phyloP scores from a whole-genome alignment of 352 stramenopile genomes.

The Phytophthora pini region DNA sequence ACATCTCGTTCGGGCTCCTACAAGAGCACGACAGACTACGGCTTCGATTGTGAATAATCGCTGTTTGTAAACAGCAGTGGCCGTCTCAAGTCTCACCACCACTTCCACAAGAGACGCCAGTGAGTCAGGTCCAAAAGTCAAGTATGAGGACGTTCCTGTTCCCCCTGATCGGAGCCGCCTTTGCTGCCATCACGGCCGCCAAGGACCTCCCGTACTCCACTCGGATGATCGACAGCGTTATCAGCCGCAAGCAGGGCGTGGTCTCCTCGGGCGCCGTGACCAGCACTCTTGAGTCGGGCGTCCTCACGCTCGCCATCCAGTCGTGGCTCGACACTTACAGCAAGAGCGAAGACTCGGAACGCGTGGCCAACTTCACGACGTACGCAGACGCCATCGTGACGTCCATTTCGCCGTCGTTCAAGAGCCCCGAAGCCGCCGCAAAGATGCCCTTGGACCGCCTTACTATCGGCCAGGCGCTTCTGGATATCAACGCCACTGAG shows the following conservation, averaged over 20 bases:
- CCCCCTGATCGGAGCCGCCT: conserved; percentile 13
- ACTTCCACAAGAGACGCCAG: conserved; percentile 8
- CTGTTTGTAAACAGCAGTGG: not conserved
- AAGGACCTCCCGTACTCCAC: conserved; percentile 32
- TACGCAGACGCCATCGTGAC: conserved; percentile 34
- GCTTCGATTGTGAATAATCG: conserved; percentile 5
- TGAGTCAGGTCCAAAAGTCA: conserved; percentile 1
- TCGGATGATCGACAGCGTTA: conserved; percentile 38
- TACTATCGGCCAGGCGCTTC: conserved; percentile 32
- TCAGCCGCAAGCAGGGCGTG: conserved; percentile 38
- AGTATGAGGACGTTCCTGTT: conserved; percentile 29
- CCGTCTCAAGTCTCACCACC: not conserved
- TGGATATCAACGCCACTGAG: conserved; percentile 29
- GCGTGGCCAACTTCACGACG: conserved; percentile 25
- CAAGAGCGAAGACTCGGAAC: conserved; percentile 15
- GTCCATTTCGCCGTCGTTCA: conserved; percentile 30
- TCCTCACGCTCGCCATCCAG: conserved; percentile 36
- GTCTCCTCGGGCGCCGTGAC: conserved; percentile 35
- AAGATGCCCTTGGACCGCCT: conserved; percentile 36
- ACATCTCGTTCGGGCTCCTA: conserved; percentile 29
- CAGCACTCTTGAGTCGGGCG: conserved; percentile 33
- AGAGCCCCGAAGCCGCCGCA: conserved; percentile 13
- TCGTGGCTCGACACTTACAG: conserved; percentile 31
- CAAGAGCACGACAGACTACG: conserved; percentile 20
- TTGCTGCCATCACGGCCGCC: conserved; percentile 14